Conservation (phyloP, 1,139 yeast species). For the Sugiyamaella pinicola region DNA sequence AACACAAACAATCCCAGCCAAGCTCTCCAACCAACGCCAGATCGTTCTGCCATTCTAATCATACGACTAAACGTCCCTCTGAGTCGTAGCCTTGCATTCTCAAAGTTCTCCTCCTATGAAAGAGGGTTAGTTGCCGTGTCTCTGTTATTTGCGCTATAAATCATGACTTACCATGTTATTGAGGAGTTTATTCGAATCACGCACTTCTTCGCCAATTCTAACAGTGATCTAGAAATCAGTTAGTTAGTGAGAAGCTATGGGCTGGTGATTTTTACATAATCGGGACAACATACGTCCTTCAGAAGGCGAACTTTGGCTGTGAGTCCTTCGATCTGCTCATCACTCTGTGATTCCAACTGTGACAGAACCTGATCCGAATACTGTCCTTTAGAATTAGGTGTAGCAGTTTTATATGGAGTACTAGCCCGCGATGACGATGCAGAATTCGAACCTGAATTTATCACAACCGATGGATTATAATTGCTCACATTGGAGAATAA, state of each 20-base stretch:
- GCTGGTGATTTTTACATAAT: too few species aligned
- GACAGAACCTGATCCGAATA: conserved; percentile 59
- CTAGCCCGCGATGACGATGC: conserved; percentile 20
- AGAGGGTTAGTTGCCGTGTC: background rate
- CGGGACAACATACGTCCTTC: conserved; percentile 49
- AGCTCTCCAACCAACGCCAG: conserved; percentile 77
- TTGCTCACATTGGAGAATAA: conserved; percentile 41
- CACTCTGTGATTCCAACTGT: conserved; percentile 78
- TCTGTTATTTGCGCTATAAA: background rate
- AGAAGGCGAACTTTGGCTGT: conserved; percentile 68
- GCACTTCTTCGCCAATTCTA: conserved; percentile 83
- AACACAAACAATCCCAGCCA: conserved; percentile 72
- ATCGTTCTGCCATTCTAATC: conserved; percentile 79
- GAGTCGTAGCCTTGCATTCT: conserved; percentile 49
- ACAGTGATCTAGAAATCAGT: conserved; percentile 54
- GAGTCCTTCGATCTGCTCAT: conserved; percentile 72
- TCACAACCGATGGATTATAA: conserved; percentile 35
- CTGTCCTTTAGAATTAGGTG: conserved; percentile 49
- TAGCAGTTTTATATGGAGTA: conserved; percentile 55
- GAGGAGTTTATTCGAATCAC: conserved; percentile 66
- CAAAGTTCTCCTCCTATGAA: conserved; percentile 48
- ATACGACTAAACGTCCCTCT: conserved; percentile 71
- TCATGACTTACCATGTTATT: conserved; percentile 52
- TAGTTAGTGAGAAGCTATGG: too few species aligned
- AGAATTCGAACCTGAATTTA: conserved; percentile 23